Evolutionary conservation across 2,329 filamentous ascomycete species (phyloP).

Genomic region (Penicillium sp.): DNA sequence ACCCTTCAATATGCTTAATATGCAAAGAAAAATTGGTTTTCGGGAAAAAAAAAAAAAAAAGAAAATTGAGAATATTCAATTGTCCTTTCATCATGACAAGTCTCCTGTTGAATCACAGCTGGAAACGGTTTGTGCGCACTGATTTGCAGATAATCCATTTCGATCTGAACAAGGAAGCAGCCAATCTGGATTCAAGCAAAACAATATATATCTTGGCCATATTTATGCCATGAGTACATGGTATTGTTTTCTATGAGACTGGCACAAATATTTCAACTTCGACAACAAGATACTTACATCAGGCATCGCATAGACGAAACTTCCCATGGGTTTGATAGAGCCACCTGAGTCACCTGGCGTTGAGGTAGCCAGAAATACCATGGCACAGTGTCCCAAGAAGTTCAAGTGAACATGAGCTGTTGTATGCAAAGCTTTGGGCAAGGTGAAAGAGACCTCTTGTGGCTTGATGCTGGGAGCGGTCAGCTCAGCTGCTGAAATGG

Average conservation of each 20-base stretch:
- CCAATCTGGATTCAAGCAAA: not conserved
- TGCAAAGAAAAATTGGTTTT: not conserved
- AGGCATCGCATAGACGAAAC: conserved; percentile 90
- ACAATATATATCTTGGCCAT: not conserved
- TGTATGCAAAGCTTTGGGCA: conserved; percentile 58
- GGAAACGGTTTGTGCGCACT: not conserved
- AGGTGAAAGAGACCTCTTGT: conserved; percentile 56
- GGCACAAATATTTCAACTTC: not conserved
- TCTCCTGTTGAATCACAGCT: not conserved
- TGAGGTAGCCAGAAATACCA: conserved; percentile 59
- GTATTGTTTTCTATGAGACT: not conserved
- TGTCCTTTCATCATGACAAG: not conserved
- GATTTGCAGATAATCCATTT: not conserved
- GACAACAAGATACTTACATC: conserved; percentile 59
- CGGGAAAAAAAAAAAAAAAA: not conserved
- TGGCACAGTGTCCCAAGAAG: conserved; percentile 51
- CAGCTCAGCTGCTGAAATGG: conserved; percentile 19
- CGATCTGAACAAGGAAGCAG: not conserved
- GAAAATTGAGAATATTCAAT: not conserved
- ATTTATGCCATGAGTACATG: not conserved
- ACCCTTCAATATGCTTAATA: no score
- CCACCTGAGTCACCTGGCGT: conserved; percentile 44
- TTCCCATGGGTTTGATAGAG: conserved; percentile 64
- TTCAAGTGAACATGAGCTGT: conserved; percentile 60
- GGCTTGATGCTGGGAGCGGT: conserved; percentile 40